Conservation (phyloP, 1,139 yeast species). For the Yamadazyma dendronema region DNA sequence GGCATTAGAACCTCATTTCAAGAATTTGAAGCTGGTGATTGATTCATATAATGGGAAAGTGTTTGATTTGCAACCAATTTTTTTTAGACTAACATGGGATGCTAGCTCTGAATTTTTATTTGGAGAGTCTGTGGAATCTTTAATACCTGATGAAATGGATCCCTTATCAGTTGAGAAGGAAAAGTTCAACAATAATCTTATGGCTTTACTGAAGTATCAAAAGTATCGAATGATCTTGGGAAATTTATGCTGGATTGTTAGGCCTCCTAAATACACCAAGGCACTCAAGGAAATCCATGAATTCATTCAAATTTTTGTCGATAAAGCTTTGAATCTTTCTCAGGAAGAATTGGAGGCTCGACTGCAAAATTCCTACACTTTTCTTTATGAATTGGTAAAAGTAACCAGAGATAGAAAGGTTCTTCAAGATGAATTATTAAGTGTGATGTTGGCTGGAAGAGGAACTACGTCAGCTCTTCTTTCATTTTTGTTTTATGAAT, state of each 20-base stretch:
- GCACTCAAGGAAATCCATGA: constrained; percentile 22
- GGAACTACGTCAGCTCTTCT: constrained; percentile 52
- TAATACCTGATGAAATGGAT: constrained; percentile 12
- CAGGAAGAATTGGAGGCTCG: constrained; percentile 25
- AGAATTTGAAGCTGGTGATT: constrained; percentile 31
- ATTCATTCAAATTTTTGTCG: constrained; percentile 23
- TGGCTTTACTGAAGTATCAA: constrained; percentile 28
- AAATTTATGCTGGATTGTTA: constrained; percentile 25
- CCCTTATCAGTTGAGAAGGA: neutral
- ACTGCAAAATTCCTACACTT: constrained; percentile 36
- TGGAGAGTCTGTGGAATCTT: constrained; percentile 40
- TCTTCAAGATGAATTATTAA: constrained; percentile 45
- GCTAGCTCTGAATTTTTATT: constrained; percentile 49
- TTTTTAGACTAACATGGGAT: constrained; percentile 43
- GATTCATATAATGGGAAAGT: constrained; percentile 19
- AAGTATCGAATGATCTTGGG: constrained; percentile 30
- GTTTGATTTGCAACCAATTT: constrained; percentile 35
- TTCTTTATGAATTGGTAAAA: constrained; percentile 43
- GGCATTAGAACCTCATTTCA: constrained; percentile 46
- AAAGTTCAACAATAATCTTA: constrained; percentile 32
- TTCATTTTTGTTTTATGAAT: constrained; percentile 39
- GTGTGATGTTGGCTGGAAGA: constrained; percentile 49
- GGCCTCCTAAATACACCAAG: constrained; percentile 25
- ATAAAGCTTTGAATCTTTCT: constrained; percentile 21
- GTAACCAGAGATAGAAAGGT: constrained; percentile 41